Base-by-base conservation (phyloP, 805 yeast species). In the Candida peoriensis region DNA sequence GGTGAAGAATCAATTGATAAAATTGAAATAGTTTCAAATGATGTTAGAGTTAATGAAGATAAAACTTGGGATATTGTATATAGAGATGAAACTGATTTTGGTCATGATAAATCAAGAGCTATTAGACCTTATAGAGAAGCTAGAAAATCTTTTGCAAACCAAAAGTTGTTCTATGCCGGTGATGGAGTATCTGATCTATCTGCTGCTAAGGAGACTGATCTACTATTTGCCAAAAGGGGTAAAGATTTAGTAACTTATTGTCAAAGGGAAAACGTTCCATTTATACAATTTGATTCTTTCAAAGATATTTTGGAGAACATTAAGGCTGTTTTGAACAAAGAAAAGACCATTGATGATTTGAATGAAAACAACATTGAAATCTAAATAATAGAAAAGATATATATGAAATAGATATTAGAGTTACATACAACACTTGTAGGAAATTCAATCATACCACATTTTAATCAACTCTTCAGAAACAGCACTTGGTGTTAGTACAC, bases 381-480 rank as follows among this genome's bases (percentile, higher is more conserved):
- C 8, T 20, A 20, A 8, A 20, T 23, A 15, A n/a, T n/a, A 6
- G 14, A 25, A 11, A 16, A 20, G 11, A 20, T 8, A 20, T 20
- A 20, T 10, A 20, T 23, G 25, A n/a, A 23, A 6, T 24, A 25
- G 18, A 16, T n/a, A 25, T 16, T 8, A 14, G 4, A 24, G 28
- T n/a, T n/a, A n/a, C n/a, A n/a, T n/a, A n/a, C n/a, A n/a, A n/a
- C n/a, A n/a, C n/a, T n/a, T n/a, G n/a, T 4, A 6, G 9, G 21
- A 15, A 12, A 24, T 15, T 58, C 58, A 89, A 60, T 89, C 97
- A 53, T 88, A 89, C 97, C 97, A 93, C 78, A 93, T 87, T 63
- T 93, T 93, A 57, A 93, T 93, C 60, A 93, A 72, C 63, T 93
- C 99, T 58, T 93, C 98, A n/a, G 95, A 82, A 15, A 93, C 98